Evolutionary conservation across 768 basidiomycete species (phyloP), one percentile per base, ranked within the genome.

Genomic region (Serendipita vermifera): DNA sequence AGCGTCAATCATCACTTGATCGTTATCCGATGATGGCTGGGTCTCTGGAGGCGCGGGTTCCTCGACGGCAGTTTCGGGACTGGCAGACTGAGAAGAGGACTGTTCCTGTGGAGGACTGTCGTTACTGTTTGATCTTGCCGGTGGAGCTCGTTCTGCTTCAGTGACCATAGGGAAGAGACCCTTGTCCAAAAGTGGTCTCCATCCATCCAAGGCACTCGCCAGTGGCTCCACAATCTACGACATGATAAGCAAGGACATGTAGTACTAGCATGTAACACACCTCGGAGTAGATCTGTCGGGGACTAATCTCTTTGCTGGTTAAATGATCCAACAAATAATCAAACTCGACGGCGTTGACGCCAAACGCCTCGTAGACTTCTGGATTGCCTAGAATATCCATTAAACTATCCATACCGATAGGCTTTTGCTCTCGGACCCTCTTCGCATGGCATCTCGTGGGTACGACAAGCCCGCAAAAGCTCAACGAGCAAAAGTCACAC

Each of bases 271-370:
- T 15, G 17, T 27, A 27, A 65, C 75, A 56, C 58, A 84, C 87
- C 66, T 88, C 84, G 57, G 79, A 79, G 66, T 90, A 89, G 38
- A 90, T 84, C 62, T 82, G 77, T 54, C 75, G 74, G 9, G 87
- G 85, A 6, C 76, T 77, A 32, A 87, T 67, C 56, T 75, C 67
- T 58, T 82, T 77, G 14, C 73, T 73, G 13, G 77, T 76, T 39
- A 90, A 68, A 67, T 89, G 88, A 65, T 91, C 88, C 38, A 91
- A 70, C 78, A 91, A 78, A 57, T 86, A 78, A 32, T 90, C 88
- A 27, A 87, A 86, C 66, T 91, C 88, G 22, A 86, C 76, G 0
- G 75, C 77, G 63, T 91, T 90, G 59, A 75, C 75, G 60, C 82
- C 77, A 65, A 91, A 91, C 61, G 78, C 83, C 29, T 88, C 88